A percentile compares a stretch with the other conserved stretches of the same genome.
phyloP scores from a whole-genome alignment of 169 alveolate species.

The Cryptosporidium viatorum region DNA sequence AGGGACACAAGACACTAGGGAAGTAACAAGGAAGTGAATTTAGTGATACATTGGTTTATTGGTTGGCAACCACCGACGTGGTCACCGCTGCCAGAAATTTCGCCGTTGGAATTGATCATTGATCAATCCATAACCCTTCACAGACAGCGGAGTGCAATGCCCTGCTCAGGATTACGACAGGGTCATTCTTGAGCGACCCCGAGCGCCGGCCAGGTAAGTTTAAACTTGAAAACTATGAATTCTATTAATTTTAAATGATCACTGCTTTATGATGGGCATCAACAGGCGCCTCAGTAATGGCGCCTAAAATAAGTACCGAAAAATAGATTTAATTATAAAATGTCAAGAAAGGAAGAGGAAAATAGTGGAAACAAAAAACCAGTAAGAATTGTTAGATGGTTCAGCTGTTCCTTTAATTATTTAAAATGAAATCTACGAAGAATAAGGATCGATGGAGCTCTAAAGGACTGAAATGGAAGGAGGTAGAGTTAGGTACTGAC shows the following conservation, averaged over 20 bases:
- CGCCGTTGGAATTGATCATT: constrained; percentile 94
- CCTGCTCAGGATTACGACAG: constrained; percentile 97
- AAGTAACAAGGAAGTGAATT: background rate
- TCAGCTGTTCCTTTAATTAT: background rate
- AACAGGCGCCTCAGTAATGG: constrained; percentile 1
- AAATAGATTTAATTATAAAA: constrained; percentile 7
- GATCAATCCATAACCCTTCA: constrained; percentile 95
- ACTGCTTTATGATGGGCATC: constrained; percentile 54
- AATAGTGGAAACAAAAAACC: background rate
- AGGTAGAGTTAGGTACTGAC: constrained; percentile 15
- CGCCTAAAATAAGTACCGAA: constrained; percentile 17
- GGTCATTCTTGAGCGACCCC: constrained; percentile 97
- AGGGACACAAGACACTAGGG: background rate
- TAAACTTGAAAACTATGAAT: background rate
- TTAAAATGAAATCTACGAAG: background rate
- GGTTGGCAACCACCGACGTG: constrained; percentile 72
- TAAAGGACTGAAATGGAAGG: constrained; percentile 53
- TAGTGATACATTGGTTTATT: constrained; percentile 58
- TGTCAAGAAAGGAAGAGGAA: constrained; percentile 23
- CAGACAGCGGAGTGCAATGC: constrained; percentile 97
- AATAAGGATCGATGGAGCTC: background rate
- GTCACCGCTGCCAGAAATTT: constrained; percentile 93
- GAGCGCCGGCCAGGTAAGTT: constrained; percentile 98
- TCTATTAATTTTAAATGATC: background rate
- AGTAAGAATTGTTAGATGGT: background rate